Evolutionary conservation across 75 land plant species (phyloP).

Genomic region (Chamaecyparis obtusa): DNA sequence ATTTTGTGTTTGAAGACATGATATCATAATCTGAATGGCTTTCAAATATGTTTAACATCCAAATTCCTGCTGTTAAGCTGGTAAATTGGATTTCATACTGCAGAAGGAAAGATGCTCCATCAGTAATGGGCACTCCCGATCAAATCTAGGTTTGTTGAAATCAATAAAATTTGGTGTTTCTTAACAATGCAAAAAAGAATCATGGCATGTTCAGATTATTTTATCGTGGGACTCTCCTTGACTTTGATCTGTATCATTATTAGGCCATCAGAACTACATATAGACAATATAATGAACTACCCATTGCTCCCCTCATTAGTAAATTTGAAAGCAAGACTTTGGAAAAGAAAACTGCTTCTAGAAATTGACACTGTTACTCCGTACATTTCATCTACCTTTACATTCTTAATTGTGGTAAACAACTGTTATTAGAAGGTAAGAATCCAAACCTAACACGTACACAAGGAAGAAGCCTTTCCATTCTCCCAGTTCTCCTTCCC

Average conservation of each 20-base stretch:
- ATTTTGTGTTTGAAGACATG: background rate
- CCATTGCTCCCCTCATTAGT: no score
- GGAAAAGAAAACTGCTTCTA: no score
- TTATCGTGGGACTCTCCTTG: background rate
- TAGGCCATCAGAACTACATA: background rate
- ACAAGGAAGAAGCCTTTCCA: no score
- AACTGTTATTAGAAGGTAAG: no score
- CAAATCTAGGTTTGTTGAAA: background rate
- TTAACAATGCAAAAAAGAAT: background rate
- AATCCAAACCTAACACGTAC: no score
- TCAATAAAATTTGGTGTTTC: background rate
- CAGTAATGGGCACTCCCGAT: background rate
- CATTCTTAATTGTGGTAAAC: no score
- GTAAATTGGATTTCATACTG: background rate
- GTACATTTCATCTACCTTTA: no score
- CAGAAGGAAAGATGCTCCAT: background rate
- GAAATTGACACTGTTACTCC: no score
- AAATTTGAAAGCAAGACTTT: no score
- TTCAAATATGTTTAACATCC: background rate
- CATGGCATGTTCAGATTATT: background rate
- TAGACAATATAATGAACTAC: no score
- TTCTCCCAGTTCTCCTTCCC: no score
- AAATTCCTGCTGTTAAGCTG: background rate
- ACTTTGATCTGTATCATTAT: no score
- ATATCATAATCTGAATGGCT: background rate